Conservation (phyloP, 805 yeast genomes). For the Myxozyma monticola region DNA sequence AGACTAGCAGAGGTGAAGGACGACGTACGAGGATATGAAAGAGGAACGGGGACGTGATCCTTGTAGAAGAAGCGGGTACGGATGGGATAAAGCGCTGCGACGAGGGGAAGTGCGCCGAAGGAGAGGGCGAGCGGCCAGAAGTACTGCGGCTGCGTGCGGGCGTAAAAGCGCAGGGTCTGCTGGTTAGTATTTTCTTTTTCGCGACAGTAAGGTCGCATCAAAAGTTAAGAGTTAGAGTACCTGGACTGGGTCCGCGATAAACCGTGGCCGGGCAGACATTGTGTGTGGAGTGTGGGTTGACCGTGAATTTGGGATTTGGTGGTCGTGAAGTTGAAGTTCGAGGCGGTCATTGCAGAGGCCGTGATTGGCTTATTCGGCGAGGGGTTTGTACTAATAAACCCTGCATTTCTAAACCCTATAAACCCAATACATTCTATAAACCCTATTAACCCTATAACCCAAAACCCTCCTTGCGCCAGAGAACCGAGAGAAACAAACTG, state of each 20-base stretch:
- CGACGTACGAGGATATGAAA: slow-evolving; percentile 39
- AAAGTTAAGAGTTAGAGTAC: slow-evolving; percentile 4
- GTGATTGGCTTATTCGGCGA: too few species aligned
- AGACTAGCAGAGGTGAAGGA: background rate
- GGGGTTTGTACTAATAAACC: too few species aligned
- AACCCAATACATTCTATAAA: too few species aligned
- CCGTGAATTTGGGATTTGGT: too few species aligned
- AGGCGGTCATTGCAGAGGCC: too few species aligned
- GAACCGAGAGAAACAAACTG: slow-evolving; percentile 27
- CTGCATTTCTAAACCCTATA: too few species aligned
- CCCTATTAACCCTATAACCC: too few species aligned
- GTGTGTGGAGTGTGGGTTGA: too few species aligned
- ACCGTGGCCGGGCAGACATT: slow-evolving; percentile 3
- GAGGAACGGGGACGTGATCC: slow-evolving; percentile 62
- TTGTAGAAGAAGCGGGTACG: slow-evolving; percentile 50
- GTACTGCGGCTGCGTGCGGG: slow-evolving; percentile 70
- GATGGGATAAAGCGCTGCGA: slow-evolving; percentile 30
- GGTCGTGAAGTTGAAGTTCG: too few species aligned
- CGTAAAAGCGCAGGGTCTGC: slow-evolving; percentile 61
- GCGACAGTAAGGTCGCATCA: background rate
- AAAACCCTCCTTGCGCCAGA: too few species aligned
- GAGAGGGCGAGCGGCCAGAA: slow-evolving; percentile 63
- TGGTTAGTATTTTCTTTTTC: background rate
- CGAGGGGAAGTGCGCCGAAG: slow-evolving; percentile 37
- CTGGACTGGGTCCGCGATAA: slow-evolving; percentile 16